These are phyloP conservation scores for Thraustochytrium striatum DNA, from an alignment of 352 stramenopile genomes.

Conservation along the genomic window DNA sequence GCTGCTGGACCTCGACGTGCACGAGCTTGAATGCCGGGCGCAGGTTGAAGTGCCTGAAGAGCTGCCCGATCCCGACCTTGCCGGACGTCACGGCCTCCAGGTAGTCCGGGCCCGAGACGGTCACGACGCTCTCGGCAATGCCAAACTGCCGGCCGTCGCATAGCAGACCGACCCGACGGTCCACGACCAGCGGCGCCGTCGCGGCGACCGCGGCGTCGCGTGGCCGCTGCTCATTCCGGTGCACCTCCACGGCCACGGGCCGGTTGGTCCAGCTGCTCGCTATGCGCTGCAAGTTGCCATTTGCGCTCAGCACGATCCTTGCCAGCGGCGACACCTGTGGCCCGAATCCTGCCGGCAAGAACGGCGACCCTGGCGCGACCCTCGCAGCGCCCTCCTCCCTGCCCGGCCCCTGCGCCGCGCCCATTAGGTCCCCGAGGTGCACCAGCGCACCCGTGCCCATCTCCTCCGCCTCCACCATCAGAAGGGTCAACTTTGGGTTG, in stretches of 20 bases:
- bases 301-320: conserved; percentile 12
- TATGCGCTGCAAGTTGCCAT: conserved; percentile 39
- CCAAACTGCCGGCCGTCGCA: conserved; percentile 7
- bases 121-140: conserved; percentile 15
- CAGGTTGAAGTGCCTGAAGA: conserved; percentile 24
- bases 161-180: conserved; percentile 11
- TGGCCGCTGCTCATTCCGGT: neutral
- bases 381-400: neutral
- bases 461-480: neutral
- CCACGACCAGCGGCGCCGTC: neutral
- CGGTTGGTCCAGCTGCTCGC: conserved; percentile 39
- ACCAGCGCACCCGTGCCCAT: neutral
- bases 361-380: neutral
- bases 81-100: conserved; percentile 18
- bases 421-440: neutral
- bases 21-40: conserved; percentile 27
- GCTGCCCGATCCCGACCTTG: conserved; percentile 30
- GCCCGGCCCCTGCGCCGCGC: neutral
- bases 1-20: neutral
- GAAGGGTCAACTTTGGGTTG: too few species aligned
- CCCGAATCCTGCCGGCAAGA: neutral
- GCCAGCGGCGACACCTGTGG: neutral
- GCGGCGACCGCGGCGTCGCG: neutral
- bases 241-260: neutral
- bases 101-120: neutral